phyloP scores from a whole-genome alignment of 306 rosid species.

The Lablab purpureus region DNA sequence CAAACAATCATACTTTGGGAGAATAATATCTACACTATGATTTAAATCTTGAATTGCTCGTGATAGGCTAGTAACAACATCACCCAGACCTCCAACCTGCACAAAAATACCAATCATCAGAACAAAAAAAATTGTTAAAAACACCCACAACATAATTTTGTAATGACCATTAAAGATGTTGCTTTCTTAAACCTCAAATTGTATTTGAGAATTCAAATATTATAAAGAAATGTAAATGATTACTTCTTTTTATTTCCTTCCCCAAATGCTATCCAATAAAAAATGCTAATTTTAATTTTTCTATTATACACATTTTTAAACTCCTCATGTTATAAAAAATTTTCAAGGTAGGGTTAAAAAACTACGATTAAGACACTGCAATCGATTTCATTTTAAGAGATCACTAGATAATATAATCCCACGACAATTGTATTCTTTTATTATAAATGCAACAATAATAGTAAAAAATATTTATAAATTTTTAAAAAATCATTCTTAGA shows the following conservation, averaged over 20 bases:
- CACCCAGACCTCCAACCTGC: slow-evolving; percentile 97
- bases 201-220: too few species aligned
- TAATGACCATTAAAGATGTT: neutral
- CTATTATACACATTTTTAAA: neutral
- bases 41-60: slow-evolving; percentile 86
- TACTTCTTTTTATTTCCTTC: too few species aligned
- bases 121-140: slow-evolving; percentile 17
- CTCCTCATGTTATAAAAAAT: neutral
- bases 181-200: too few species aligned
- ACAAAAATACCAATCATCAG: slow-evolving; percentile 23
- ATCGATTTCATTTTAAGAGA: neutral
- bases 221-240: too few species aligned
- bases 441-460: neutral
- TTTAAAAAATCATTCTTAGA: neutral
- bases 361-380: neutral
- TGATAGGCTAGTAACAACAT: slow-evolving; percentile 87
- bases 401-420: slow-evolving; percentile 3
- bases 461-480: neutral
- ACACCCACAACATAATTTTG: neutral
- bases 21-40: slow-evolving; percentile 77
- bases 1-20: slow-evolving; percentile 91
- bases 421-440: neutral
- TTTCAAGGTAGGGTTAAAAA: slow-evolving; percentile 27
- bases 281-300: too few species aligned
- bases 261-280: too few species aligned